Conservation (phyloP, 1,284 basidiomycete genomes). For the Ustilago hordei region DNA sequence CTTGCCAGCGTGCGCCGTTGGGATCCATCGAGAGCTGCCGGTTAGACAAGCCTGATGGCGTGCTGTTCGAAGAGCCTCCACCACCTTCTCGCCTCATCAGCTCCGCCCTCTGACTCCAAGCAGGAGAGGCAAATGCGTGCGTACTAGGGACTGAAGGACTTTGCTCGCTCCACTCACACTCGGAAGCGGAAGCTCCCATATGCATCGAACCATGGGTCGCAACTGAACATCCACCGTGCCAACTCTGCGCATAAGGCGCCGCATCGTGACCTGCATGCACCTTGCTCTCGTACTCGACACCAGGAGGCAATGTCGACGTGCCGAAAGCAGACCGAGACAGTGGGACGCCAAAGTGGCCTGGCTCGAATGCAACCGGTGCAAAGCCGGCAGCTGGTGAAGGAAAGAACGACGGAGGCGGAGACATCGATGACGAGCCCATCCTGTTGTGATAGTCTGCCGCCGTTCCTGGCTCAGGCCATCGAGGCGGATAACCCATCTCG, state of each 20-base stretch:
- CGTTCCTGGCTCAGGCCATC: constrained; percentile 10
- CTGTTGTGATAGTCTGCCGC: constrained; percentile 19
- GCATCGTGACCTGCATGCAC: constrained; percentile 9
- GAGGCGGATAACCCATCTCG: constrained; percentile 4
- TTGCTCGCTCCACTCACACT: constrained; percentile 45
- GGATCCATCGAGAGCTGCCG: constrained; percentile 27
- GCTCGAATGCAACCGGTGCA: constrained; percentile 6
- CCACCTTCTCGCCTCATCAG: constrained; percentile 28
- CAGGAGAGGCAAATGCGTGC: constrained; percentile 33
- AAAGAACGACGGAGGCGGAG: constrained; percentile 31
- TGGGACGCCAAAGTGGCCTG: constrained; percentile 6
- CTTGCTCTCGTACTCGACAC: constrained; percentile 19
- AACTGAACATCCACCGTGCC: constrained; percentile 19
- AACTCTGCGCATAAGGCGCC: constrained; percentile 26
- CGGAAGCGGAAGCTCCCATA: constrained; percentile 11
- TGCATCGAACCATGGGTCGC: constrained; percentile 11
- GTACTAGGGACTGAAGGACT: constrained; percentile 33
- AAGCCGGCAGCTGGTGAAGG: neutral
- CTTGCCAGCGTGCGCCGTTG: constrained; percentile 18
- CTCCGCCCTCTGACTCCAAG: constrained; percentile 44
- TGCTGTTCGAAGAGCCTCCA: constrained; percentile 7
- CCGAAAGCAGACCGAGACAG: constrained; percentile 12
- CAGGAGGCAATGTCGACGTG: constrained; percentile 2
- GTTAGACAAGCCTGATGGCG: constrained; percentile 18
- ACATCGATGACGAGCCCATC: constrained; percentile 17